Evolutionary conservation across 257 asterid species (phyloP), one percentile per base, ranked within the genome.

Genomic region (Lycium barbarum): DNA sequence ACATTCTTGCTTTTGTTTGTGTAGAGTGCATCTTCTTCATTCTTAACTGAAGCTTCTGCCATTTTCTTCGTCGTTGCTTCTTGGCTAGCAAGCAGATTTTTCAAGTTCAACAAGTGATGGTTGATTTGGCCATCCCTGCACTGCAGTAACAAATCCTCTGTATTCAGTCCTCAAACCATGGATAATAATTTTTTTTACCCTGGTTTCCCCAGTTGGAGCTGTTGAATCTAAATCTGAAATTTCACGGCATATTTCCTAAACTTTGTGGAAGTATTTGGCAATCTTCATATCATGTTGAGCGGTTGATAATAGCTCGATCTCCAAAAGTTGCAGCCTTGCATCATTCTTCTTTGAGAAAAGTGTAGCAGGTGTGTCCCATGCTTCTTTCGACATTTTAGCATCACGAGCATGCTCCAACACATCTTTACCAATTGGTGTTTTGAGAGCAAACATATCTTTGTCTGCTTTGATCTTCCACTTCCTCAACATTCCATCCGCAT

Each of bases 41-140:
- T 7, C 47, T 88, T 88, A 1, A 73, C 9, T 40, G 82, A 62
- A 12, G 35, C 51, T 70, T 76, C 47, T 40, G 22, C 79, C 80
- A 83, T 85, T 85, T 88, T 51, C 73, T 80, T 87, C 53, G 85
- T 81, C 47, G 84, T 3, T 0, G 74, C 87, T 81, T 87, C 89
- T 38, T 84, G 84, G 8, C 74, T 43, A 17, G 58, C 63, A 6
- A 86, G 71, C 70, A 84, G 61, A 83, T 68, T 86, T 9, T 86
- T 26, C 85, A 0, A 86, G 80, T 20, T 68, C 84, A 1, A 66
- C 84, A 35, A 85, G 76, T 38, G 74, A 65, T 14, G 84, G 82
- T 11, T 80, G 63, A 35, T 26, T 68, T 40, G 43, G 40, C 84
- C 70, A 82, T 54, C 84, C 83, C 6, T 45, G 84, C 22, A 65